phyloP scores from a whole-genome alignment of 371 early-diverging fungal species.

The Mortierella sp. region DNA sequence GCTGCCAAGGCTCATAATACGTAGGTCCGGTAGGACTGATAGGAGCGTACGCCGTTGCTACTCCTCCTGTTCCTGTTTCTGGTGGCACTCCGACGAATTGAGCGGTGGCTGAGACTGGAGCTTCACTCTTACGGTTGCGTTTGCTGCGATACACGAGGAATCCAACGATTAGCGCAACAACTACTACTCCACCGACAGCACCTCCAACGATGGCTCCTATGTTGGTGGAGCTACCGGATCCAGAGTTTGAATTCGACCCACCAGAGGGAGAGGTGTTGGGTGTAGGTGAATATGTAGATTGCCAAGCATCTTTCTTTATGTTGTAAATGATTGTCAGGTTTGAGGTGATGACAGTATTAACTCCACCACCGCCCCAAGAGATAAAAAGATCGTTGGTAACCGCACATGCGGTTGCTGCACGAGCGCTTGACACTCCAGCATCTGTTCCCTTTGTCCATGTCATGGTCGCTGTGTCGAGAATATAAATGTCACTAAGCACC shows the following conservation, averaged over 20 bases:
- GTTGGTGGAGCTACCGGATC: not conserved
- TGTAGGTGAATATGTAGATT: slow-evolving; percentile 4
- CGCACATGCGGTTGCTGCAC: slow-evolving; percentile 32
- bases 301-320: slow-evolving; percentile 7
- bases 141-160: not conserved
- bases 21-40: not conserved
- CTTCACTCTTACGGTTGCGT: not conserved
- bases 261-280: not conserved
- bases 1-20: not conserved
- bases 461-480: slow-evolving; percentile 29
- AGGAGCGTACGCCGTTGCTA: not conserved
- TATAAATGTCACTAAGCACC: slow-evolving; percentile 23
- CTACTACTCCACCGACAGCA: not conserved
- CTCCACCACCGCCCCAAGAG: slow-evolving; percentile 35
- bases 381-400: slow-evolving; percentile 34
- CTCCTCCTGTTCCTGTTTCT: not conserved
- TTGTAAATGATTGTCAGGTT: slow-evolving; percentile 19
- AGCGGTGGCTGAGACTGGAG: slow-evolving; percentile 5
- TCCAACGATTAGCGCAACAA: not conserved
- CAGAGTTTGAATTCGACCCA: not conserved
- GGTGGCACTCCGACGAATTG: not conserved
- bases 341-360: not conserved
- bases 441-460: slow-evolving; percentile 40
- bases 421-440: slow-evolving; percentile 17
- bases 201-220: slow-evolving; percentile 1